phyloP scores from a whole-genome alignment of 2,329 filamentous ascomycete genomes.

The Lecanicillium sp. region DNA sequence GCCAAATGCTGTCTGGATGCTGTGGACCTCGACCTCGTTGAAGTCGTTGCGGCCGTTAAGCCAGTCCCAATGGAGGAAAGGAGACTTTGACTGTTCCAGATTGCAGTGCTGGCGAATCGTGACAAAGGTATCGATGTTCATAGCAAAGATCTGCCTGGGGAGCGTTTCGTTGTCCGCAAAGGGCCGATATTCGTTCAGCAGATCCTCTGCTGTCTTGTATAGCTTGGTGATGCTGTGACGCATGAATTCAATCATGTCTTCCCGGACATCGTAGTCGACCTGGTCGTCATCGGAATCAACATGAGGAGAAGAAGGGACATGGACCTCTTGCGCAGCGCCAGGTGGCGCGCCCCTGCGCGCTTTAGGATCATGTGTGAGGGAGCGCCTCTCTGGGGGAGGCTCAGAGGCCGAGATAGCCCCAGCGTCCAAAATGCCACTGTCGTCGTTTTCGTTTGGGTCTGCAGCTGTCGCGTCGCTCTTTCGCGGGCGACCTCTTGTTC shows the following conservation, averaged over 20 bases:
- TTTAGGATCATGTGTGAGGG: neutral
- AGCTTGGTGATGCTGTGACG: neutral
- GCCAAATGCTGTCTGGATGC: neutral
- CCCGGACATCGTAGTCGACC: neutral
- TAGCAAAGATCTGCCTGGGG: neutral
- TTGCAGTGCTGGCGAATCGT: neutral
- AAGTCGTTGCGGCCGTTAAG: neutral
- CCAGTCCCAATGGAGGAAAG: constrained; percentile 1
- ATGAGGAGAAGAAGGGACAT: neutral
- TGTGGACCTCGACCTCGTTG: neutral
- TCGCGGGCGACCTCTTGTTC: neutral
- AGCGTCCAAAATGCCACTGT: too few species aligned
- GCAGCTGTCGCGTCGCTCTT: neutral
- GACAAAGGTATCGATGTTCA: neutral
- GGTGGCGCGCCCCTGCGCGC: neutral
- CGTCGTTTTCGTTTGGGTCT: neutral
- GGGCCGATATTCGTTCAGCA: neutral
- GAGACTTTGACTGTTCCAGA: neutral
- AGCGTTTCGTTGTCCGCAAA: neutral
- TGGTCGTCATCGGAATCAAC: neutral
- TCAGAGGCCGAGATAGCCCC: too few species aligned
- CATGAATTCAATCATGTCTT: neutral
- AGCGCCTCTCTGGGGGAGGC: too few species aligned
- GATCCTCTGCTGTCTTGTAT: neutral
- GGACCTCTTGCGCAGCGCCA: neutral